A percentile compares a stretch with the other conserved stretches of the same genome.
Evolutionary conservation across 306 rosid species (phyloP).

Genomic region (Corylus americana): DNA sequence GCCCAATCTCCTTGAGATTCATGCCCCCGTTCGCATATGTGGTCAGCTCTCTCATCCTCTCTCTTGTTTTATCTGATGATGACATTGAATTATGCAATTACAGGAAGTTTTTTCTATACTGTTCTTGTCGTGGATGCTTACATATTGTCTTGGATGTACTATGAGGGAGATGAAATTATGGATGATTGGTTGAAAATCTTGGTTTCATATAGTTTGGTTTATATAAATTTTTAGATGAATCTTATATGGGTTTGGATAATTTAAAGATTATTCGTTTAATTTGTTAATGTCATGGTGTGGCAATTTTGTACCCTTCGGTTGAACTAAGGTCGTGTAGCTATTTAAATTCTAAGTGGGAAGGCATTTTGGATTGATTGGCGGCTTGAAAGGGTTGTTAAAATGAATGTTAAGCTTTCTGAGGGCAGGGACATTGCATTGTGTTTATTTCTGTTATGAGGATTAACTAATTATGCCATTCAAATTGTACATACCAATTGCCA

Average conservation of each 20-base stretch:
- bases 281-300: background rate
- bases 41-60: conserved; percentile 44
- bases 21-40: conserved; percentile 76
- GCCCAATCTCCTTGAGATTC: conserved; percentile 72
- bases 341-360: background rate
- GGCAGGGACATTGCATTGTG: background rate
- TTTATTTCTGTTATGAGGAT: background rate
- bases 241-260: background rate
- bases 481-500: background rate
- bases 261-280: background rate
- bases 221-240: conserved; percentile 4
- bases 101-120: background rate
- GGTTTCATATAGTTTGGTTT: background rate
- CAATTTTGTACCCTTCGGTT: background rate
- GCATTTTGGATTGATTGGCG: background rate
- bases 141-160: conserved; percentile 7
- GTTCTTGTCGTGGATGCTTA: background rate
- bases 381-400: background rate
- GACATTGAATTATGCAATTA: conserved; percentile 3
- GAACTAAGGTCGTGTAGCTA: background rate
- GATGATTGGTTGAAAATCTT: background rate
- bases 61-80: background rate
- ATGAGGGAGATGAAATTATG: background rate
- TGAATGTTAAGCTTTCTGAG: background rate
- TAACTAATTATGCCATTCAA: background rate